A percentile compares a stretch with the other conserved stretches of the same genome.
These are phyloP conservation scores for Bipolaris victoriae DNA, from an alignment of 2,329 filamentous ascomycete genomes.

Conservation along the genomic window DNA sequence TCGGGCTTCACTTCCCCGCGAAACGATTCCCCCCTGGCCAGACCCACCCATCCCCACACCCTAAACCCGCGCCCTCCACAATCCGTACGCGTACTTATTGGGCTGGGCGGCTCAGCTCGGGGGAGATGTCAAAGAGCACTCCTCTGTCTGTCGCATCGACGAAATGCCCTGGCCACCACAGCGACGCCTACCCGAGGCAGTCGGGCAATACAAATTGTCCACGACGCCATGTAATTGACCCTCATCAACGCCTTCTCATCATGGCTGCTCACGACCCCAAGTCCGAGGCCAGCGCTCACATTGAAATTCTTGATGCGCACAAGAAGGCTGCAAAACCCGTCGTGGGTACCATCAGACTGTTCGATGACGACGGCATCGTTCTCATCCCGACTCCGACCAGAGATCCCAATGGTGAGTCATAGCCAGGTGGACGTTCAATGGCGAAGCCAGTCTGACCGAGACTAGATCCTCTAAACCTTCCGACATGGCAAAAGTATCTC, in stretches of 20 bases:
- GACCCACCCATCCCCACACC: constrained; percentile 10
- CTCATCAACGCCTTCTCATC: not conserved
- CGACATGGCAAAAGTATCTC: constrained; percentile 17
- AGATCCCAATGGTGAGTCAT: constrained; percentile 18
- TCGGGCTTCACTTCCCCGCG: constrained; percentile 1
- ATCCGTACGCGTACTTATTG: constrained; percentile 16
- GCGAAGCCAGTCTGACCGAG: not conserved
- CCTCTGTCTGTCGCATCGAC: not conserved
- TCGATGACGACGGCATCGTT: constrained; percentile 18
- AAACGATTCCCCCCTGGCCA: not conserved
- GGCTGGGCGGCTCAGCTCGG: constrained; percentile 16
- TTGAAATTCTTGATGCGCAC: constrained; percentile 16
- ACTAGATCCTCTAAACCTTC: constrained; percentile 18
- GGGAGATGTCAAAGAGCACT: constrained; percentile 2
- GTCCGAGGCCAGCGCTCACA: constrained; percentile 8
- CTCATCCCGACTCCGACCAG: constrained; percentile 19
- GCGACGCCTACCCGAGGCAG: not conserved
- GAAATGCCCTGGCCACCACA: not conserved
- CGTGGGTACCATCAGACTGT: constrained; percentile 19
- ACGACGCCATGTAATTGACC: not conserved
- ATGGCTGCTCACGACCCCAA: constrained; percentile 12
- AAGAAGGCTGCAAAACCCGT: constrained; percentile 21
- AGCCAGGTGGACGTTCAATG: not conserved
- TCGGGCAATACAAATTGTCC: constrained; percentile 1
- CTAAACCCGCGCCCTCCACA: constrained; percentile 19